Base-by-base conservation (phyloP, 1,284 basidiomycete species). In the Tilletia setariae region DNA sequence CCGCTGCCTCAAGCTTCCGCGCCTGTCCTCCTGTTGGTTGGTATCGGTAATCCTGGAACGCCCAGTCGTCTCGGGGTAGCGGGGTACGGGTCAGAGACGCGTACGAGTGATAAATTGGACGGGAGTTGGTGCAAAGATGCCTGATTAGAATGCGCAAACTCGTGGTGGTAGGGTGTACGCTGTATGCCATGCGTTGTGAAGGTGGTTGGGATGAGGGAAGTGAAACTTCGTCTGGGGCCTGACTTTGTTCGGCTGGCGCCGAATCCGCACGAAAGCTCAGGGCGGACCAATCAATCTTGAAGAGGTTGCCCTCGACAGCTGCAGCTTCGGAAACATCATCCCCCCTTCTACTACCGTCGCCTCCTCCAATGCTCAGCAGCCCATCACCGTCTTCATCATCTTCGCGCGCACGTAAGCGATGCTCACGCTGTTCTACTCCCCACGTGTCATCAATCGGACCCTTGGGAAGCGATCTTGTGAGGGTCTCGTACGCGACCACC, bases 401-500 rank as follows among this genome's bases (percentile, higher is more conserved):
- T 23, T 40, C 49, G 15, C n/a, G 16, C 3, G 56, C 19, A 28
- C 35, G 56, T 16, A 25, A 35, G 2, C 35, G 21, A 23, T 28
- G 13, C n/a, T n/a, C 28, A 6, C 51, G 51, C 51, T 13, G 13
- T 25, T 28, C n/a, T 63, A 21, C 49, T n/a, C 67, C 64, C 2
- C 65, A 63, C 1, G 40, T 42, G n/a, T 44, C 35, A 42, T 11
- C 21, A 16, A 1, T 11, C 11, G 35, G 35, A 4, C n/a, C 13
- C 23, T 25, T 23, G 2, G 72, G 75, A 11, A 80, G 68, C 11
- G 78, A 74, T 66, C 74, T 72, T 35, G 71, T 70, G 7, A 82
- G 63, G 1, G 72, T 74, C 70, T 82, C 80, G 71, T 74, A 82
- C 8, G 79, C 75, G 19, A 72, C 65, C 2, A 79, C 64, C 80